Evolutionary conservation across 257 asterid species (phyloP), one percentile per base, ranked within the genome.

Genomic region (Solanum verrucosum): DNA sequence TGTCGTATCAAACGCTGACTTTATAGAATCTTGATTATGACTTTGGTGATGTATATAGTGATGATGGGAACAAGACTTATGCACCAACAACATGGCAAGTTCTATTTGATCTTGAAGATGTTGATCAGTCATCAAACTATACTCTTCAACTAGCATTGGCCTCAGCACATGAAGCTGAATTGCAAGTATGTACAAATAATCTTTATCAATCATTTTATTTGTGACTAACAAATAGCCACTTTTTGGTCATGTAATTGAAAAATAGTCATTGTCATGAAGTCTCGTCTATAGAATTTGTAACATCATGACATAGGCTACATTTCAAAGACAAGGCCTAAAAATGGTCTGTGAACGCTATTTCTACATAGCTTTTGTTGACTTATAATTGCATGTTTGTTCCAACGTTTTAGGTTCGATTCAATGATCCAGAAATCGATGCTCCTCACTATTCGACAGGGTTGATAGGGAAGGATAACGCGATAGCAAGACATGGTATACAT

Each of bases 401-500:
- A 33, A 20, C 15, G 37, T 23, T 82, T 44, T 60, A 96, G 98
- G 92, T 95, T 33, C 90, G 93, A 59, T 84, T 94, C 40, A 94
- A 95, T 33, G 90, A 90, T 14, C 90, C 72, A 87, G 86, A 83
- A 11, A 27, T 40, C 2, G 89, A 52, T 44, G 52, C 33, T 2
- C 94, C 94, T 15, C 88, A 88, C 73, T 95, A 93, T 75, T 91
- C 93, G 12, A 96, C 95, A 9, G 93, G 93, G 4, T 23, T 85
- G 4, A 94, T 96, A 33, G 98, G 99, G 6, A 91, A 86, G 72
- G 99, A 96, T 91, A 96, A 96, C 46, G 84, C 98, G 3, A 93
- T 96, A 42, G 99, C 98, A 6, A 93, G 99, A 37, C 99, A 96
- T 89, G 98, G 99, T 4, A 96, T 95, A 81, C 98, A 92, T 88